Percentiles rank a stretch among this genome's conserved stretches.
These are phyloP conservation scores for Plicaturopsis crispa DNA, from an alignment of 768 basidiomycete species.

Conservation along the genomic window DNA sequence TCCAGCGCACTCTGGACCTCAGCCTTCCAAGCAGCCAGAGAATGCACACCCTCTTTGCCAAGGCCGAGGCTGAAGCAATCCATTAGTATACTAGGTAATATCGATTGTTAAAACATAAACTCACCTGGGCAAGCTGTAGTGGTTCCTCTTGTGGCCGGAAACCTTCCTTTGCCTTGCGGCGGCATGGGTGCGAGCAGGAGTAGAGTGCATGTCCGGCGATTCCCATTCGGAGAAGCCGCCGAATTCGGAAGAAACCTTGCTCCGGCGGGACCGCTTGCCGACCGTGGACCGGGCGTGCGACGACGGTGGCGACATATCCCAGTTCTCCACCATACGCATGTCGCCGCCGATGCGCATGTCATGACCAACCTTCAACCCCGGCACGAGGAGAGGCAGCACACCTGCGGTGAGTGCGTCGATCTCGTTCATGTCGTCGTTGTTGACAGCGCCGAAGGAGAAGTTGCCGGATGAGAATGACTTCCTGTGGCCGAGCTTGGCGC, in stretches of 20 bases:
- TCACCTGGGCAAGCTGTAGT: conserved; percentile 64
- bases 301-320: conserved; percentile 7
- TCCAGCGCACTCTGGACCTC: conserved; percentile 49
- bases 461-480: conserved; percentile 54
- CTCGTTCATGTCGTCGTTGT: conserved; percentile 45
- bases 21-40: conserved; percentile 41
- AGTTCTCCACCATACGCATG: conserved; percentile 20
- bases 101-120: conserved; percentile 9
- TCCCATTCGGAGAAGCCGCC: conserved; percentile 20
- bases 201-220: conserved; percentile 53
- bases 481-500: conserved; percentile 48
- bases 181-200: conserved; percentile 35
- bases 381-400: conserved; percentile 59
- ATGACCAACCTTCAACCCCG: conserved; percentile 51
- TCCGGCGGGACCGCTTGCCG: no score
- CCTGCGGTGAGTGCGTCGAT: conserved; percentile 68
- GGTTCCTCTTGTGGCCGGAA: conserved; percentile 50
- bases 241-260: conserved; percentile 15
- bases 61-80: conserved; percentile 44
- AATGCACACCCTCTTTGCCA: conserved; percentile 48
- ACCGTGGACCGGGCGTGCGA: conserved; percentile 2
- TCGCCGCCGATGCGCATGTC: conserved; percentile 47
- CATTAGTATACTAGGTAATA: conserved; percentile 6
- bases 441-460: conserved; percentile 52
- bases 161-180: conserved; percentile 30